phyloP scores from a whole-genome alignment of 2,329 filamentous ascomycete genomes.

The Hyphodiscus sp. region DNA sequence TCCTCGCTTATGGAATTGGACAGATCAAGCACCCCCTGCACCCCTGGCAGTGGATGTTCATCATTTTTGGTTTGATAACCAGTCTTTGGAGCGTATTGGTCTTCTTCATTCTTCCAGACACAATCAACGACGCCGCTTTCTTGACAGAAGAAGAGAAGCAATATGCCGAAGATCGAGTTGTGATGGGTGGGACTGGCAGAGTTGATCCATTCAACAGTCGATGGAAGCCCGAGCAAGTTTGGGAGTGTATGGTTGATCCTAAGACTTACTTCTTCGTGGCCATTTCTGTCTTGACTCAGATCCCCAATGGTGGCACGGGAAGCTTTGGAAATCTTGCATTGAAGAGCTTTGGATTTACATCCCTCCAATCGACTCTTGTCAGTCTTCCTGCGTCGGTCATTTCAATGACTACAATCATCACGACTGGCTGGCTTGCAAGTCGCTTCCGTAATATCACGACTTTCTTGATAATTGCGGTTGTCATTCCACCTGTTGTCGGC shows the following conservation, averaged over 20 bases:
- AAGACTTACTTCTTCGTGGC: constrained; percentile 50
- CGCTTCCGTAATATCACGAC: constrained; percentile 12
- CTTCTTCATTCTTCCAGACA: constrained; percentile 41
- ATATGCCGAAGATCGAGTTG: constrained; percentile 40
- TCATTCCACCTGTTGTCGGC: constrained; percentile 19
- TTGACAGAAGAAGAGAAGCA: constrained; percentile 31
- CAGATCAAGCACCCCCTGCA: constrained; percentile 41
- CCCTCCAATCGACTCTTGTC: constrained; percentile 26
- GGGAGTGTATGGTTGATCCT: constrained; percentile 47
- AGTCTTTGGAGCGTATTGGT: constrained; percentile 20
- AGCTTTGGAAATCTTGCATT: constrained; percentile 47
- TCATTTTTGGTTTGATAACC: not conserved
- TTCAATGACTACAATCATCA: constrained; percentile 9
- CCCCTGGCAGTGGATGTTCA: constrained; percentile 25
- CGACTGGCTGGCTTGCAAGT: constrained; percentile 31
- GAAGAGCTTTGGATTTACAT: constrained; percentile 30
- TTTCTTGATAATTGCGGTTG: constrained; percentile 10
- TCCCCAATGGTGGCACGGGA: constrained; percentile 54
- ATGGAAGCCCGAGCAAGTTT: constrained; percentile 38
- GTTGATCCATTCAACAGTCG: constrained; percentile 43
- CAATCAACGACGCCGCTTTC: constrained; percentile 38
- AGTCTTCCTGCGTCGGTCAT: constrained; percentile 11
- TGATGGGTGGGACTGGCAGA: constrained; percentile 43
- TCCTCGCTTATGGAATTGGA: constrained; percentile 50
- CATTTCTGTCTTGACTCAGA: constrained; percentile 45